Percentiles rank a stretch among this genome's conserved stretches.
Evolutionary conservation across 2,329 filamentous ascomycete genomes (phyloP).

Genomic region (Pseudogymnoascus destructans): DNA sequence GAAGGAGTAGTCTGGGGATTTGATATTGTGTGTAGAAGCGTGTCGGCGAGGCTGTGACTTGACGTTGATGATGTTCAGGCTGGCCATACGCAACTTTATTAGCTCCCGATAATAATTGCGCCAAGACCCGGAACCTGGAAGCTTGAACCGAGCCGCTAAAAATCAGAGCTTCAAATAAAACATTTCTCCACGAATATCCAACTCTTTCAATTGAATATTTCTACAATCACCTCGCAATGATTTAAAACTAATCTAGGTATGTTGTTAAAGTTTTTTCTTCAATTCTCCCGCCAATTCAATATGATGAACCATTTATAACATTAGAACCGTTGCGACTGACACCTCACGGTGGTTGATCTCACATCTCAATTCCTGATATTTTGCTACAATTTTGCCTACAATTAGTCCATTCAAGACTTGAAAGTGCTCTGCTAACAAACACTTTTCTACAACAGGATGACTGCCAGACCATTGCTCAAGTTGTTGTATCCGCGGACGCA

Average conservation of each 20-base stretch:
- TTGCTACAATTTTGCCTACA: conserved; percentile 8
- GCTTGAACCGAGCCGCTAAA: conserved; percentile 14
- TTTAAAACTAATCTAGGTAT: background rate
- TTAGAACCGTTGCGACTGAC: conserved; percentile 49
- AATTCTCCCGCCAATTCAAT: background rate
- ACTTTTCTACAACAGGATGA: conserved; percentile 30
- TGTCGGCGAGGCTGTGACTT: background rate
- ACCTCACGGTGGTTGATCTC: conserved; percentile 39
- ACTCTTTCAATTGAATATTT: conserved; percentile 13
- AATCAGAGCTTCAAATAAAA: conserved; percentile 15
- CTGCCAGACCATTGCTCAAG: conserved; percentile 30
- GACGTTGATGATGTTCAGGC: conserved; percentile 10
- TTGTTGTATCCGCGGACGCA: conserved; percentile 45
- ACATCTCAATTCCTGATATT: conserved; percentile 36
- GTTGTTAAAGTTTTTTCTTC: background rate
- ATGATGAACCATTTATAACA: conserved; percentile 40
- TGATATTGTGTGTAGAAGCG: background rate
- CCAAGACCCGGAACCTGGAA: conserved; percentile 10
- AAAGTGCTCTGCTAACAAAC: conserved; percentile 1
- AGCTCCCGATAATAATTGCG: conserved; percentile 8
- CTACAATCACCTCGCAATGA: conserved; percentile 7
- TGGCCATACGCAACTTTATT: conserved; percentile 6
- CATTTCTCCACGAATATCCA: conserved; percentile 1
- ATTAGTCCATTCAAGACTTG: background rate
- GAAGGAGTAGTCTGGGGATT: background rate